A percentile compares a stretch with the other conserved stretches of the same genome.
phyloP scores from a whole-genome alignment of 1,284 basidiomycete species.

The Boletus semigastroideus region DNA sequence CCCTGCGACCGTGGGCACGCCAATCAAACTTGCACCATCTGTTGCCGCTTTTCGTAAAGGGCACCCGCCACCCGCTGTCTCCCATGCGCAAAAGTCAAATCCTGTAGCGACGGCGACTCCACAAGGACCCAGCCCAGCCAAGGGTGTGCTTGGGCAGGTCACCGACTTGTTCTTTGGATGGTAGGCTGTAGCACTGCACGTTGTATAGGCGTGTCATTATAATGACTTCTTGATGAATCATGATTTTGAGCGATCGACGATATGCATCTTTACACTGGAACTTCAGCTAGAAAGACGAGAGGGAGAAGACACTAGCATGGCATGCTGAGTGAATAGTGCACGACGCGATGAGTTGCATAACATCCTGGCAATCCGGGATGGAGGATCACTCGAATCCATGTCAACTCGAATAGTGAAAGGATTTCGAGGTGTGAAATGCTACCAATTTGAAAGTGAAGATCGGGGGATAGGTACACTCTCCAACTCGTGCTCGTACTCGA shows the following conservation, averaged over 20 bases:
- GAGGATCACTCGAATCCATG: no score
- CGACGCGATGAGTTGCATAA: no score
- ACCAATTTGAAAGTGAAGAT: slow-evolving; percentile 61
- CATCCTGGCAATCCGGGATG: no score
- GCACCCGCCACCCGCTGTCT: slow-evolving; percentile 31
- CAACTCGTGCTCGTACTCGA: slow-evolving; percentile 93
- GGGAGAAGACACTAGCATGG: no score
- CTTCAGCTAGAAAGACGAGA: no score
- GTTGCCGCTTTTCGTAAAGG: slow-evolving; percentile 63
- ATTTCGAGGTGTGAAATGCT: slow-evolving; percentile 19
- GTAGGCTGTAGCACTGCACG: slow-evolving; percentile 54
- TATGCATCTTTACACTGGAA: no score
- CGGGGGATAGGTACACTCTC: slow-evolving; percentile 67
- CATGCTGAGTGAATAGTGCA: no score
- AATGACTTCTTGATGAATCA: no score
- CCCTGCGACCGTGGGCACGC: slow-evolving; percentile 51
- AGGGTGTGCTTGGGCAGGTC: slow-evolving; percentile 66
- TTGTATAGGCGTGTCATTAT: background rate
- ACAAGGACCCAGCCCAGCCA: slow-evolving; percentile 41
- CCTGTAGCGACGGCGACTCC: slow-evolving; percentile 15
- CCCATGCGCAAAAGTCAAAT: slow-evolving; percentile 33
- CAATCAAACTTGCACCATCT: slow-evolving; percentile 67
- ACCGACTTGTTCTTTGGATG: slow-evolving; percentile 78
- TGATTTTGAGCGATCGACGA: no score
- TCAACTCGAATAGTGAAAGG: no score